phyloP scores from a whole-genome alignment of 1,284 basidiomycete species.

The Tylopilus sp. region DNA sequence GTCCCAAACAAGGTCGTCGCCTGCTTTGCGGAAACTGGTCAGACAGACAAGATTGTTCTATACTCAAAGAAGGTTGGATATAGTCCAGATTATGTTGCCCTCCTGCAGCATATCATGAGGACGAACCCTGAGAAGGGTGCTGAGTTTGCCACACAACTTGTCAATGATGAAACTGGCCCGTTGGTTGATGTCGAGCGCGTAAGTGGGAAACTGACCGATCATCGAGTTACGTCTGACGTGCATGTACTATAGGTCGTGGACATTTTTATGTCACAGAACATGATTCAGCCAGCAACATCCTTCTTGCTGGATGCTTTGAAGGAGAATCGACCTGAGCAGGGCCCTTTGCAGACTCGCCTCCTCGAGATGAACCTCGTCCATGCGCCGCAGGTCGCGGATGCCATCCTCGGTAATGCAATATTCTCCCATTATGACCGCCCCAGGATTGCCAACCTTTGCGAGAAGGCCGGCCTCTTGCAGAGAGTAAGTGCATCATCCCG shows the following conservation, averaged over 20 bases:
- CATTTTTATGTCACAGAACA: slow-evolving; percentile 99
- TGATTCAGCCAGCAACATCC: slow-evolving; percentile 98
- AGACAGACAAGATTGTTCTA: slow-evolving; percentile 96
- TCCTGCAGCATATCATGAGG: slow-evolving; percentile 97
- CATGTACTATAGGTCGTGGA: slow-evolving; percentile 69
- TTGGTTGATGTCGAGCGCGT: slow-evolving; percentile 92
- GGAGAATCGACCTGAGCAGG: slow-evolving; percentile 98
- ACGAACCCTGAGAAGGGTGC: slow-evolving; percentile 97
- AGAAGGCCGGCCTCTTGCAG: slow-evolving; percentile 96
- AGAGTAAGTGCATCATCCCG: slow-evolving; percentile 48
- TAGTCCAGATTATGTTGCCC: slow-evolving; percentile 87
- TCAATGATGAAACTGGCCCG: slow-evolving; percentile 90
- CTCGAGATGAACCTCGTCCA: slow-evolving; percentile 98
- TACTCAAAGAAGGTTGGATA: slow-evolving; percentile 98
- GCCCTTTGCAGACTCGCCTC: slow-evolving; percentile 90
- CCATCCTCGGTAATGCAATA: slow-evolving; percentile 99
- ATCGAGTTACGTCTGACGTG: slow-evolving; percentile 5
- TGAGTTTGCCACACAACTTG: slow-evolving; percentile 94
- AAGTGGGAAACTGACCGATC: slow-evolving; percentile 24
- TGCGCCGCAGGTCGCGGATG: slow-evolving; percentile 98
- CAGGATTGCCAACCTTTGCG: slow-evolving; percentile 95
- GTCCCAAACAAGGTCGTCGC: slow-evolving; percentile 98
- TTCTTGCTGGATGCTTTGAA: slow-evolving; percentile 99
- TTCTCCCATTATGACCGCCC: slow-evolving; percentile 96
- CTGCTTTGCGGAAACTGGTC: slow-evolving; percentile 98